Evolutionary conservation across 768 basidiomycete species (phyloP), one percentile per base, ranked within the genome.

Genomic region (Trametes gibbosa): DNA sequence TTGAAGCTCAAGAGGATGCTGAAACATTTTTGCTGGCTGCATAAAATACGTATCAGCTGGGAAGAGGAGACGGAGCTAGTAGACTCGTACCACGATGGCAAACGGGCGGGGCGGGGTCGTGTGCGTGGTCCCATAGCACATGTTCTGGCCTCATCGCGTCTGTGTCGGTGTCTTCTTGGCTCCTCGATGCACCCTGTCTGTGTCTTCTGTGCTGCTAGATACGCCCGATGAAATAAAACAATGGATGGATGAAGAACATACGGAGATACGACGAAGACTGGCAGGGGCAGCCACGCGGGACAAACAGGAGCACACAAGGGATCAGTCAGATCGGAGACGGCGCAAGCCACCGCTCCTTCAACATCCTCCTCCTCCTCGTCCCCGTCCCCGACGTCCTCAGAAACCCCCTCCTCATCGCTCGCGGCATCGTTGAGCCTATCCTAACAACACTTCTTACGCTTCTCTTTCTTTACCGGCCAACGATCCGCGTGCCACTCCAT

Each of bases 241-340:
- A n/a, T n/a, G n/a, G n/a, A n/a, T n/a, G n/a, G n/a, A n/a, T n/a
- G n/a, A n/a, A n/a, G n/a, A n/a, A n/a, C n/a, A n/a, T n/a, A n/a
- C n/a, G n/a, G n/a, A n/a, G n/a, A n/a, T n/a, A n/a, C n/a, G 34
- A n/a, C 14, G 19, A 50, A 21, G 34, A 23, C 24, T 6, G 2
- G 27, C 29, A 43, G 53, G 7, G 58, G 24, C 35, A 59, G 63
- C 63, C 60, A 61, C 63, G 21, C 27, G 25, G 34, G 40, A 24
- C 56, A 69, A 69, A 67, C 53, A 66, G 10, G 19, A 19, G 39
- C 66, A 69, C 58, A 69, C 58, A 69, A 63, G 40, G 62, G 60
- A 65, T 65, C 66, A 69, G 66, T 67, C 66, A 67, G 66, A 67
- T 69, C 68, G 59, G 43, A 50, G 53, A 61, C 27, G 40, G 58